These are phyloP conservation scores for Oryza nivara DNA, from an alignment of 176 grass and related monocot genomes.

Conservation along the genomic window DNA sequence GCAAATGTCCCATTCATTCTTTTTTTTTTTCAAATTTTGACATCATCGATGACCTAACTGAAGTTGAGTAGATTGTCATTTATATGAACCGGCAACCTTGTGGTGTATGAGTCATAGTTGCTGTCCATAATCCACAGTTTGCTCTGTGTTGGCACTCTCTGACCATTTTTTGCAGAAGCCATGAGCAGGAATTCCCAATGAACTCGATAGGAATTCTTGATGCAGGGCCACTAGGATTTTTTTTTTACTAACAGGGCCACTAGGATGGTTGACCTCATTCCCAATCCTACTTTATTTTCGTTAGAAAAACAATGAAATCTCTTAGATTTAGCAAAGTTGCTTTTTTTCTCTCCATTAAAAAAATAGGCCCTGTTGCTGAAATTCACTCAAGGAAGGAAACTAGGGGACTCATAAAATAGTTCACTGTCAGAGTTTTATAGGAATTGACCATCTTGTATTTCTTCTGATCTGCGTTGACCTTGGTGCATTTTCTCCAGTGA, in stretches of 20 bases:
- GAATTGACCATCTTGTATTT: slow-evolving; percentile 21
- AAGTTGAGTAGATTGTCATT: slow-evolving; percentile 25
- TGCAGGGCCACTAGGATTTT: background rate
- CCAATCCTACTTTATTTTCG: background rate
- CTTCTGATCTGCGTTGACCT: slow-evolving; percentile 9
- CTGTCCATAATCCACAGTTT: slow-evolving; percentile 8
- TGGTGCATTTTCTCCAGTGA: slow-evolving; percentile 22
- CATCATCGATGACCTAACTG: slow-evolving; percentile 32
- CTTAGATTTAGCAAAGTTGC: slow-evolving; percentile 12
- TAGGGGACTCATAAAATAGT: background rate
- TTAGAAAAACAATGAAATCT: background rate
- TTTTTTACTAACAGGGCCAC: background rate
- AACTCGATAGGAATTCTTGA: background rate
- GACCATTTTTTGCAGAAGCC: background rate
- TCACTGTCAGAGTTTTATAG: slow-evolving; percentile 20
- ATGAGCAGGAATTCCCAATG: slow-evolving; percentile 1
- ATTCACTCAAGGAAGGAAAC: background rate
- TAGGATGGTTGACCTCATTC: slow-evolving; percentile 27
- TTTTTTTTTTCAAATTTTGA: slow-evolving; percentile 2
- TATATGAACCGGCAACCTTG: background rate
- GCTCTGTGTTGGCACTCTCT: background rate
- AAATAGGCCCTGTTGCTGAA: slow-evolving; percentile 25
- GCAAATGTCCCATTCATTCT: background rate
- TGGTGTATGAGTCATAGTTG: background rate
- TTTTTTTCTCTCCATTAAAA: slow-evolving; percentile 23